Percentiles rank a stretch among this genome's conserved stretches.
Evolutionary conservation across 2,329 filamentous ascomycete species (phyloP).

Genomic region (Arthrobotrys megalospora): DNA sequence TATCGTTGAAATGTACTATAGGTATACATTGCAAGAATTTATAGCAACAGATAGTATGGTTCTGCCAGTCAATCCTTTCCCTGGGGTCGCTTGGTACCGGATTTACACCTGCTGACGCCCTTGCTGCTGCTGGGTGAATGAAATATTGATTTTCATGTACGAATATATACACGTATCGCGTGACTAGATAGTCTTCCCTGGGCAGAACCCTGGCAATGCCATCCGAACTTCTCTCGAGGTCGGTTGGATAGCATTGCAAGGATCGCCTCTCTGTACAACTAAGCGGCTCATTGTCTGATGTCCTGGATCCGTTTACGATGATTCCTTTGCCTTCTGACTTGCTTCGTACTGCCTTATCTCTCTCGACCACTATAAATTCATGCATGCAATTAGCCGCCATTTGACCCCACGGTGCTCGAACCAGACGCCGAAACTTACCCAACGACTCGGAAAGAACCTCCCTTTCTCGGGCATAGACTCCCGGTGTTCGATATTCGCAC

Average conservation of each 20-base stretch:
- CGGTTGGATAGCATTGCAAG: background rate
- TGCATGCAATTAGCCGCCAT: background rate
- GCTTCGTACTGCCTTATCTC: conserved; percentile 65
- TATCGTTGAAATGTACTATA: conserved; percentile 18
- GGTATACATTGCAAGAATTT: conserved; percentile 8
- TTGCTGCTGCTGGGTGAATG: background rate
- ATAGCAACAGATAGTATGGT: too few relatives aligned
- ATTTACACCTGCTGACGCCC: background rate
- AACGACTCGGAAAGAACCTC: conserved; percentile 86
- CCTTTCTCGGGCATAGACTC: conserved; percentile 82
- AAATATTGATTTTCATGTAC: conserved; percentile 10
- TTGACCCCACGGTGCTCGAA: background rate
- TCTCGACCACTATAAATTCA: conserved; percentile 42
- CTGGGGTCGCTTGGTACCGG: background rate
- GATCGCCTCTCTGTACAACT: conserved; percentile 11
- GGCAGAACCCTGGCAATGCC: background rate
- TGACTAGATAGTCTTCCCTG: background rate
- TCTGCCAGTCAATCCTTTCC: too few relatives aligned
- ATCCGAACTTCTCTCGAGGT: background rate
- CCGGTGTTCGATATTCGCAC: conserved; percentile 80
- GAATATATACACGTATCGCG: conserved; percentile 33
- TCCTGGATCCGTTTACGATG: background rate
- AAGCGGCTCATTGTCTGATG: background rate
- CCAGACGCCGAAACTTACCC: conserved; percentile 71
- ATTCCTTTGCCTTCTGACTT: conserved; percentile 49